Evolutionary conservation across 1,284 basidiomycete genomes (phyloP).

Genomic region (Ceraceosorus guamensis): DNA sequence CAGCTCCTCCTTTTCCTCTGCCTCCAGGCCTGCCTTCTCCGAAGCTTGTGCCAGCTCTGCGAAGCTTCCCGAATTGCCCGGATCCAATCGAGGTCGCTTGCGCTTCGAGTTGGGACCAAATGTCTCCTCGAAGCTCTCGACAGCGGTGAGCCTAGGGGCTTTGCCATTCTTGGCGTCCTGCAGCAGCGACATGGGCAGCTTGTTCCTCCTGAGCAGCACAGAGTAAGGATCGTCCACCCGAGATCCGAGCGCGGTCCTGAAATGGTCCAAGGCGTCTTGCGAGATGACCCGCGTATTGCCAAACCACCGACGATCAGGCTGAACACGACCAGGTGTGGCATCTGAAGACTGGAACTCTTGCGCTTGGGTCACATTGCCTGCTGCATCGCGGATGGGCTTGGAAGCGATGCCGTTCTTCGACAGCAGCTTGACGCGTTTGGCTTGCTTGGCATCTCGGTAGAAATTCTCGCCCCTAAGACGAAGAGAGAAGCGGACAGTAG

Average conservation of each 20-base stretch:
- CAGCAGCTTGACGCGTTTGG: conserved; percentile 45
- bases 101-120: conserved; percentile 46
- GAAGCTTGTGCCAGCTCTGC: conserved; percentile 40
- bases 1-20: conserved; percentile 31
- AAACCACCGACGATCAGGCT: conserved; percentile 48
- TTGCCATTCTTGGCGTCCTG: conserved; percentile 39
- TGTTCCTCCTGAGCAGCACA: conserved; percentile 43
- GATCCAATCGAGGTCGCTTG: conserved; percentile 45
- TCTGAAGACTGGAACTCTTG: conserved; percentile 45
- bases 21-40: conserved; percentile 23
- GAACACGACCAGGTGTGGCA: conserved; percentile 45
- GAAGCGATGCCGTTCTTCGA: conserved; percentile 41
- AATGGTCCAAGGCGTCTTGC: conserved; percentile 55
- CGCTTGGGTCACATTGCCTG: conserved; percentile 43
- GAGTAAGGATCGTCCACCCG: conserved; percentile 45
- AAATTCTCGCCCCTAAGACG: conserved; percentile 42
- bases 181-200: conserved; percentile 46
- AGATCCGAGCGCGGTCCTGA: conserved; percentile 40
- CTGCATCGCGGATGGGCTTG: conserved; percentile 43
- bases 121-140: conserved; percentile 42
- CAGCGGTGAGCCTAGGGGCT: conserved; percentile 35
- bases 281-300: conserved; percentile 88
- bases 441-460: conserved; percentile 47
- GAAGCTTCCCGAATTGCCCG: conserved; percentile 32
- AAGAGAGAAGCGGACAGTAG: no score